A percentile compares a stretch with the other conserved stretches of the same genome.
Evolutionary conservation across 2,329 filamentous ascomycete species (phyloP).

Genomic region (Chaetoscypha palmicola): DNA sequence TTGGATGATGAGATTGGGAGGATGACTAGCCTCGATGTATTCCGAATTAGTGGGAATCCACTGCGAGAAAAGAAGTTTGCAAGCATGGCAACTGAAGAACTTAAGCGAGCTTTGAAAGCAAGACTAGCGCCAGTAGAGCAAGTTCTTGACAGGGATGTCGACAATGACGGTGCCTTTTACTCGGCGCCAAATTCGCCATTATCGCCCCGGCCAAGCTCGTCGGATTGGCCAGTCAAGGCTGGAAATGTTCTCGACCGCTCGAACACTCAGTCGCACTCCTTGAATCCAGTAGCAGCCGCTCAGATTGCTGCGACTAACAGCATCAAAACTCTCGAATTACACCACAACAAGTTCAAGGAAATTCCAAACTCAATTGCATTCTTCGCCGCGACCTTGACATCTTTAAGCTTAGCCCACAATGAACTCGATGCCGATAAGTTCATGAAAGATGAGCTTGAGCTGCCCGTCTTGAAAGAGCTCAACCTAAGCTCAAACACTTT

Average conservation of each 20-base stretch:
- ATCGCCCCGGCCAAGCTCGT: conserved; percentile 21
- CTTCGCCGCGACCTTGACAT: conserved; percentile 63
- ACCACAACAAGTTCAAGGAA: conserved; percentile 66
- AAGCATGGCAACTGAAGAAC: conserved; percentile 69
- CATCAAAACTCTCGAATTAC: conserved; percentile 56
- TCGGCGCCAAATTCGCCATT: conserved; percentile 22
- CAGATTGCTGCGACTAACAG: conserved; percentile 46
- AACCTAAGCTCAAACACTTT: conserved; percentile 71
- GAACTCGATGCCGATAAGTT: conserved; percentile 59
- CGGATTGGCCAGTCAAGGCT: conserved; percentile 27
- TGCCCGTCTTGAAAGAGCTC: conserved; percentile 70
- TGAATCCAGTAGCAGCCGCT: conserved; percentile 51
- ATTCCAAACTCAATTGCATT: conserved; percentile 66
- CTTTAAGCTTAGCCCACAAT: conserved; percentile 71
- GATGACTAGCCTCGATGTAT: conserved; percentile 70
- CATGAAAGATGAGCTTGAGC: conserved; percentile 56
- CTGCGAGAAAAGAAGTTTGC: conserved; percentile 81
- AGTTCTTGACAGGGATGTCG: conserved; percentile 23
- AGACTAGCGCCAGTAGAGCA: conserved; percentile 51
- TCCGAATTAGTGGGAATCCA: conserved; percentile 83
- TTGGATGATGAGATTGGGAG: conserved; percentile 69
- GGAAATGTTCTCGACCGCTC: conserved; percentile 61
- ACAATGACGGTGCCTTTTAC: conserved; percentile 31
- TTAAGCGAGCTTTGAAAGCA: conserved; percentile 66
- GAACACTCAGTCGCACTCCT: conserved; percentile 53